Conservation (phyloP, 2,329 filamentous ascomycete genomes). For the Mycogone perniciosa region DNA sequence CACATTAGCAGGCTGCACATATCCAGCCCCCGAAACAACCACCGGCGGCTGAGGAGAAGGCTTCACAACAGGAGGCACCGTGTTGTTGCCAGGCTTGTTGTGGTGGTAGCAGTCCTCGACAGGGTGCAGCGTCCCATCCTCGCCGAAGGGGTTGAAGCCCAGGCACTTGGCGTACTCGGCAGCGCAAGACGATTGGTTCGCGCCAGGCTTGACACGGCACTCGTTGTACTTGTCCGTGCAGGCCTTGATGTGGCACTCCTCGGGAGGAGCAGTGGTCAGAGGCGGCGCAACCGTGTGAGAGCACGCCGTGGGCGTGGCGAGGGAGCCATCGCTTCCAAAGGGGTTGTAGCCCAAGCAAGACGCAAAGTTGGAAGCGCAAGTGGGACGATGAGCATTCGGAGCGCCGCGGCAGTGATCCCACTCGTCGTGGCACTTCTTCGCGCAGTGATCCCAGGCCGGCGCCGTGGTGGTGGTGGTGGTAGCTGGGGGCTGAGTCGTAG, state of each 20-base stretch:
- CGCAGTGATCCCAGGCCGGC: background rate
- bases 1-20: constrained; percentile 15
- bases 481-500: constrained; percentile 13
- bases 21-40: constrained; percentile 17
- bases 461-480: constrained; percentile 14
- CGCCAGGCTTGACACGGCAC: background rate
- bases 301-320: constrained; percentile 16
- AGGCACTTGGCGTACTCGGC: constrained; percentile 2
- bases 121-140: background rate
- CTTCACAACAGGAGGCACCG: no score
- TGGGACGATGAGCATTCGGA: background rate
- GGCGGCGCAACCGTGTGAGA: background rate
- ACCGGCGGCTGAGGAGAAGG: constrained; percentile 2
- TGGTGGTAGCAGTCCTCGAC: background rate
- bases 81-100: no score
- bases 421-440: background rate
- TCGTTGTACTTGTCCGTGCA: background rate
- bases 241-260: background rate
- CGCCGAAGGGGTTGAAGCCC: constrained; percentile 7
- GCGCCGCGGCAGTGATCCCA: background rate
- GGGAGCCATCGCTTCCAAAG: constrained; percentile 13
- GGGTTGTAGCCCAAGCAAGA: constrained; percentile 20
- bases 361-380: background rate
- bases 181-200: constrained; percentile 1
- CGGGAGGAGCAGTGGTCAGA: background rate